A percentile compares a stretch with the other conserved stretches of the same genome.
Conservation (phyloP, 1,284 basidiomycete genomes). For the Ceratobasidium sp. region DNA sequence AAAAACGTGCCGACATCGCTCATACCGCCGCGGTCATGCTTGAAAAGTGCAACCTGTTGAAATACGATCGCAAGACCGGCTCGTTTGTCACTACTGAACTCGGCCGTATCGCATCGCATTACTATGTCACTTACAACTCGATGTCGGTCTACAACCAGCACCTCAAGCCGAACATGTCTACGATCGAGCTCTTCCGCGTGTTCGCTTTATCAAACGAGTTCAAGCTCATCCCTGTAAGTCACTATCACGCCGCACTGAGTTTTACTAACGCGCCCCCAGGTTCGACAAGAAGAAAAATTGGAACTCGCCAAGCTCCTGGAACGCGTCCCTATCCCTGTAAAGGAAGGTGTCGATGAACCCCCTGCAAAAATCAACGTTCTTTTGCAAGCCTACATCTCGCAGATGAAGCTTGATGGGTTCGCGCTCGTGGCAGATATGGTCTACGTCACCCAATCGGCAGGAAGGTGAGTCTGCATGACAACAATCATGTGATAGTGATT, state of each 20-base stretch:
- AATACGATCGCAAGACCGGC: slow-evolving; percentile 92
- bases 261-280: slow-evolving; percentile 55
- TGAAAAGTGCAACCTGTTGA: slow-evolving; percentile 94
- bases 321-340: slow-evolving; percentile 96
- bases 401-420: slow-evolving; percentile 94
- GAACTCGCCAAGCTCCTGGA: slow-evolving; percentile 95
- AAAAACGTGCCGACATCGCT: slow-evolving; percentile 94
- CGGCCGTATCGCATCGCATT: slow-evolving; percentile 95
- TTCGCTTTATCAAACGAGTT: slow-evolving; percentile 98
- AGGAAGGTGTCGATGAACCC: slow-evolving; percentile 96
- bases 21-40: slow-evolving; percentile 95
- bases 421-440: slow-evolving; percentile 99
- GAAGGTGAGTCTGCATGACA: slow-evolving; percentile 66
- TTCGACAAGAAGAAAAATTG: slow-evolving; percentile 85
- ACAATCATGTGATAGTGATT: slow-evolving; percentile 31
- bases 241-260: neutral
- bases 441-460: slow-evolving; percentile 92
- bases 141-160: slow-evolving; percentile 99
- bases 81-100: slow-evolving; percentile 93
- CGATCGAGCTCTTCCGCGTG: slow-evolving; percentile 94
- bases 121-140: slow-evolving; percentile 95
- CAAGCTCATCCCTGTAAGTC: slow-evolving; percentile 86
- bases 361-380: slow-evolving; percentile 98
- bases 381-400: slow-evolving; percentile 94
- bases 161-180: slow-evolving; percentile 87